A percentile compares a stretch with the other conserved stretches of the same genome.
These are phyloP conservation scores for Starmerella ratchasimensis DNA, from an alignment of 805 yeast genomes.

Conservation along the genomic window DNA sequence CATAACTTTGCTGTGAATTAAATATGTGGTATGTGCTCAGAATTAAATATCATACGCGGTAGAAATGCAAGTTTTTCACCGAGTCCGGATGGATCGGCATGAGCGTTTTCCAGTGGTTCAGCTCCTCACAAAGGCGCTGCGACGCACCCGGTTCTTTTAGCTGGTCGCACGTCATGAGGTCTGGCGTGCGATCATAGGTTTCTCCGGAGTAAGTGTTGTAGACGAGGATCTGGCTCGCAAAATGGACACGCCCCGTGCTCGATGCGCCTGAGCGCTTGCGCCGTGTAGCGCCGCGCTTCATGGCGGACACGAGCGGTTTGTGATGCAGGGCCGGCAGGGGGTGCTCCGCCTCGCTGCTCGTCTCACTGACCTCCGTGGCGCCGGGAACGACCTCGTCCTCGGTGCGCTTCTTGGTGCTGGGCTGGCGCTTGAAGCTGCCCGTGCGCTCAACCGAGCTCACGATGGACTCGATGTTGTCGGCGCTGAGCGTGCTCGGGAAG, in stretches of 20 bases:
- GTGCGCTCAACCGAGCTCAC: conserved; percentile 27
- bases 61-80: conserved; percentile 65
- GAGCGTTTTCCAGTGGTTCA: conserved; percentile 60
- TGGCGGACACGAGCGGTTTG: conserved; percentile 3
- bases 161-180: conserved; percentile 60
- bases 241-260: conserved; percentile 23
- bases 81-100: conserved; percentile 80
- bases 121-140: conserved; percentile 70
- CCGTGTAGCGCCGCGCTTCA: not conserved
- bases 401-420: conserved; percentile 17
- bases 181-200: conserved; percentile 89
- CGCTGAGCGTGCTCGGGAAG: conserved; percentile 10
- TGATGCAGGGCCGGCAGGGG: not conserved
- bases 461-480: conserved; percentile 24
- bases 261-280: conserved; percentile 7
- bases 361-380: conserved; percentile 24
- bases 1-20: too few relatives aligned
- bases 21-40: too few relatives aligned
- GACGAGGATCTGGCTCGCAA: conserved; percentile 68
- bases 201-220: conserved; percentile 72
- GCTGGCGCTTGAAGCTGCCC: conserved; percentile 25
- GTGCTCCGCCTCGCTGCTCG: conserved; percentile 11
- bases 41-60: not conserved
- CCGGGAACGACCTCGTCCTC: conserved; percentile 23
- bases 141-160: conserved; percentile 49